Conservation (phyloP, 2,329 filamentous ascomycete genomes). For the Simplicillium aogashimaense region DNA sequence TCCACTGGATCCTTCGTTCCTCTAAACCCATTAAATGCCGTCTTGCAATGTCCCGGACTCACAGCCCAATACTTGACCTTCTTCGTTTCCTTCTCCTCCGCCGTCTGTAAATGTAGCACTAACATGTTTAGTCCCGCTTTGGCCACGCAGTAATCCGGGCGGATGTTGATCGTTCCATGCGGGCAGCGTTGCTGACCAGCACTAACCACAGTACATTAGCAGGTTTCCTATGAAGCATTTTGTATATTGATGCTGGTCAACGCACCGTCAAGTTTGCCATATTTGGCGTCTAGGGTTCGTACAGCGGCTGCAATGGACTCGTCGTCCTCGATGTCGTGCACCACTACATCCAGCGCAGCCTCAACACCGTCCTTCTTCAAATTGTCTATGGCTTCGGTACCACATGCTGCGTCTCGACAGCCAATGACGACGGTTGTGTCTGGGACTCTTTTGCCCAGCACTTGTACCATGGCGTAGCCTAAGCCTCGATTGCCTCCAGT, state of each 20-base stretch:
- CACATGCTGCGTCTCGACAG: too few relatives aligned
- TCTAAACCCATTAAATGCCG: conserved; percentile 9
- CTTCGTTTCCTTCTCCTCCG: conserved; percentile 6
- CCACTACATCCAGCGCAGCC: conserved; percentile 4
- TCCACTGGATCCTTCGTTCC: neutral
- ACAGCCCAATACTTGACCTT: conserved; percentile 10
- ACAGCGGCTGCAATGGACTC: conserved; percentile 7
- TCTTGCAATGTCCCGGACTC: conserved; percentile 11
- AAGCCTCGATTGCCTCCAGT: conserved; percentile 24
- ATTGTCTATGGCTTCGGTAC: too few relatives aligned
- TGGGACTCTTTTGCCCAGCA: conserved; percentile 12
- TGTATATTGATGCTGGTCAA: too few relatives aligned
- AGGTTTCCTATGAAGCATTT: neutral
- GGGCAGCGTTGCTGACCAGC: too few relatives aligned
- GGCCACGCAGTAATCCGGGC: conserved; percentile 8
- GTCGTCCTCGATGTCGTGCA: conserved; percentile 10
- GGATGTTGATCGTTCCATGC: too few relatives aligned
- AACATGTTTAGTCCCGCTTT: conserved; percentile 13
- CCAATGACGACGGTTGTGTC: conserved; percentile 11
- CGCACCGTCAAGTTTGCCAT: conserved; percentile 11
- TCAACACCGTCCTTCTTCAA: conserved; percentile 10
- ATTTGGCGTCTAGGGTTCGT: conserved; percentile 5
- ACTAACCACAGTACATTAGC: neutral
- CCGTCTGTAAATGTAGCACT: conserved; percentile 7
- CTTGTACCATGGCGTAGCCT: conserved; percentile 18